phyloP scores from a whole-genome alignment of 192 early-diverging fungal genomes.

The Umbelopsis sp. region DNA sequence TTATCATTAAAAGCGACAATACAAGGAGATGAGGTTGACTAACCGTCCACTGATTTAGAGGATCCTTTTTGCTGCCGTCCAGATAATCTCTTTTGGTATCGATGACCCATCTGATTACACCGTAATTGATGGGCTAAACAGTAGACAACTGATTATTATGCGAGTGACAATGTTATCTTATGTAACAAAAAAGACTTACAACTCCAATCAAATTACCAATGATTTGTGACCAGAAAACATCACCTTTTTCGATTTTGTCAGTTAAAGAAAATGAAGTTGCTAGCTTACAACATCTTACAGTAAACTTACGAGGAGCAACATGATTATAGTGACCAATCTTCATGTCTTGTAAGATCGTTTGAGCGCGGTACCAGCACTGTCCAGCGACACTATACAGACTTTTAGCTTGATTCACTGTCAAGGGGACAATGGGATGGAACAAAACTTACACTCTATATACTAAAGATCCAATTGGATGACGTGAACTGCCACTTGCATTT shows the following conservation, averaged over 20 bases:
- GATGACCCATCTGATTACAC: constrained; percentile 8
- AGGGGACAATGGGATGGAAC: too few relatives aligned
- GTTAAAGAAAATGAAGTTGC: not conserved
- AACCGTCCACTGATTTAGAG: constrained; percentile 12
- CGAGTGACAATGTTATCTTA: not conserved
- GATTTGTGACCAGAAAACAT: constrained; percentile 13
- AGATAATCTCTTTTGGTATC: constrained; percentile 11
- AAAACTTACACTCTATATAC: constrained; percentile 7
- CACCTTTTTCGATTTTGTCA: not conserved
- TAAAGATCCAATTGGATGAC: constrained; percentile 11
- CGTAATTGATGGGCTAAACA: constrained; percentile 10
- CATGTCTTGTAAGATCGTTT: constrained; percentile 37
- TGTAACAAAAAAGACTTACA: not conserved
- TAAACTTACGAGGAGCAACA: constrained; percentile 22
- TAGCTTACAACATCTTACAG: too few relatives aligned
- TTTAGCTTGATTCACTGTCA: not conserved
- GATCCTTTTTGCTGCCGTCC: constrained; percentile 8
- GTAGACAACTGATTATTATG: not conserved
- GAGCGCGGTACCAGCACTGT: constrained; percentile 50
- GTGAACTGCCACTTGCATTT: constrained; percentile 6
- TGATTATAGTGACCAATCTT: constrained; percentile 22
- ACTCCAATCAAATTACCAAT: constrained; percentile 11
- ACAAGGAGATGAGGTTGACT: not conserved
- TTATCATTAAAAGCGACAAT: not conserved
- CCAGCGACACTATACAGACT: constrained; percentile 40